These are phyloP conservation scores for Capronia epimyces DNA, from an alignment of 2,329 filamentous ascomycete species.

Conservation along the genomic window DNA sequence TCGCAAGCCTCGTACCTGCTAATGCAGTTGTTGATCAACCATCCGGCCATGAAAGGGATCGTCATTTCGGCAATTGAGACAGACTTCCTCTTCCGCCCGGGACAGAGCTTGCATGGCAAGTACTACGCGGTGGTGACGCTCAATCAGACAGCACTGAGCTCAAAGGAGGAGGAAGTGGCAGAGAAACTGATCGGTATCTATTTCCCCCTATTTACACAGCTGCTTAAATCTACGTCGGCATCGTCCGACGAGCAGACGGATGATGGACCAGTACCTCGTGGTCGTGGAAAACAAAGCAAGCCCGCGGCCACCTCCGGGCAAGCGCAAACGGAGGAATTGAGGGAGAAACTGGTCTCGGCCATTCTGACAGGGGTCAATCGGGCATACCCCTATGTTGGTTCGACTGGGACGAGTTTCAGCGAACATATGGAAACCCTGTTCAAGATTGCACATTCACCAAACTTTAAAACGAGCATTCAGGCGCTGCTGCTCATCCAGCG, in stretches of 20 bases:
- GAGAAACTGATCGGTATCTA: constrained; percentile 82
- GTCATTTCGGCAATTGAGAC: constrained; percentile 80
- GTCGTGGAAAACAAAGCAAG: constrained; percentile 19
- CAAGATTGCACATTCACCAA: constrained; percentile 91
- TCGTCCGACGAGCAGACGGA: constrained; percentile 33
- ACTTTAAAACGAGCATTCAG: constrained; percentile 98
- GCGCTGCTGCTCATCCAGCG: constrained; percentile 93
- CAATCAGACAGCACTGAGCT: constrained; percentile 90
- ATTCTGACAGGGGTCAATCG: constrained; percentile 92
- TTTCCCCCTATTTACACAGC: constrained; percentile 77
- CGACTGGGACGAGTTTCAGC: constrained; percentile 75
- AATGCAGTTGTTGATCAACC: constrained; percentile 80
- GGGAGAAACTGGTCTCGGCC: constrained; percentile 87
- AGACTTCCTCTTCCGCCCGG: constrained; percentile 79
- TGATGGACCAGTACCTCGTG: constrained; percentile 3
- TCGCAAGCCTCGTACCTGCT: constrained; percentile 89
- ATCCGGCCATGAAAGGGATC: constrained; percentile 89
- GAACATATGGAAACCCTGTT: constrained; percentile 91
- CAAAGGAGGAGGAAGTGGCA: constrained; percentile 73
- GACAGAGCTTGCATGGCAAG: constrained; percentile 80
- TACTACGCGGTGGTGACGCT: constrained; percentile 96
- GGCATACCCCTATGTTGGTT: constrained; percentile 84
- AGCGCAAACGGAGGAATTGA: constrained; percentile 60
- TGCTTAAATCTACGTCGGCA: constrained; percentile 62
- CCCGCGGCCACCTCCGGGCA: constrained; percentile 31